These are phyloP conservation scores for Phytopythium chamaehyphon DNA, from an alignment of 352 stramenopile genomes.

Conservation along the genomic window DNA sequence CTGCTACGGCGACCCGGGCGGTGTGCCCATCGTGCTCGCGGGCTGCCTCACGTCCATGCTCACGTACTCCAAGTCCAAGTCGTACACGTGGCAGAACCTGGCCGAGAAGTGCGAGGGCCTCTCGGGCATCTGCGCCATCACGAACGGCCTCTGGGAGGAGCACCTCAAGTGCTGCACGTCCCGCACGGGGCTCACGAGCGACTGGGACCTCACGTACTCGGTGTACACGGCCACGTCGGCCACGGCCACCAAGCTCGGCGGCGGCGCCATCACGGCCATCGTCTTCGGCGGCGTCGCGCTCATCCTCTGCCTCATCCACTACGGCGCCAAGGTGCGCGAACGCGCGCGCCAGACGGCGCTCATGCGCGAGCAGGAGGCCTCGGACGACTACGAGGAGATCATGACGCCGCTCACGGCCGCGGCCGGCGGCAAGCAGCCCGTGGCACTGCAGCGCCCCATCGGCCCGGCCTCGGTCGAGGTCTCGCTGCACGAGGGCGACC, in stretches of 20 bases:
- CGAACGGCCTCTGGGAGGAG: conserved; percentile 81
- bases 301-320: conserved; percentile 80
- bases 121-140: conserved; percentile 75
- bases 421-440: conserved; percentile 56
- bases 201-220: conserved; percentile 74
- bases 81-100: conserved; percentile 81
- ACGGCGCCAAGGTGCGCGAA: conserved; percentile 77
- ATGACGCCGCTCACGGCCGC: conserved; percentile 83
- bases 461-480: conserved; percentile 66
- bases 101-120: conserved; percentile 77
- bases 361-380: conserved; percentile 85
- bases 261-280: conserved; percentile 68
- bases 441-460: conserved; percentile 59
- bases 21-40: conserved; percentile 66
- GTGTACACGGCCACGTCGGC: conserved; percentile 53
- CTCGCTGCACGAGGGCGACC: conserved; percentile 82
- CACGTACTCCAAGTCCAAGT: conserved; percentile 73
- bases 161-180: conserved; percentile 80
- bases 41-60: conserved; percentile 76
- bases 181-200: conserved; percentile 36
- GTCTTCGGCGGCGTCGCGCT: conserved; percentile 81
- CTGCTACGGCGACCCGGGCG: conserved; percentile 66
- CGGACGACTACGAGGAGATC: conserved; percentile 89
- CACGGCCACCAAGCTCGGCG: conserved; percentile 54
- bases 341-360: conserved; percentile 77